Percentiles rank a stretch among this genome's conserved stretches.
Conservation (phyloP, 2,329 filamentous ascomycete species). For the Sphaerostilbella broomeana region DNA sequence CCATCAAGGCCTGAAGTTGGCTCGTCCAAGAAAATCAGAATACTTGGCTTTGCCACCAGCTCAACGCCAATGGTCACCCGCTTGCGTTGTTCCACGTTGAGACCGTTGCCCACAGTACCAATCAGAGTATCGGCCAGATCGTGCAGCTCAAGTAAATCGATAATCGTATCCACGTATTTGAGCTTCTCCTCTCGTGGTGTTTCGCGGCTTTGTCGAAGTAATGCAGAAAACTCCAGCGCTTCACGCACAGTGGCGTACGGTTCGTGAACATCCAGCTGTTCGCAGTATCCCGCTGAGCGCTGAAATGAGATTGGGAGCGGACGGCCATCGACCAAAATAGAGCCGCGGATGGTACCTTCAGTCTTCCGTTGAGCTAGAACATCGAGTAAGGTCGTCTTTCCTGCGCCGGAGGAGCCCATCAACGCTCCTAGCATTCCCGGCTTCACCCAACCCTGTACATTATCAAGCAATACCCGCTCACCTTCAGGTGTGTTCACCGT, state of each 20-base stretch:
- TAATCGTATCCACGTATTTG: conserved; percentile 70
- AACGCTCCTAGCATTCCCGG: conserved; percentile 70
- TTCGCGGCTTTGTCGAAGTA: conserved; percentile 61
- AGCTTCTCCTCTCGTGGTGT: conserved; percentile 62
- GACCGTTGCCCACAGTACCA: conserved; percentile 41
- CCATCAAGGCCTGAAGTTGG: conserved; percentile 62
- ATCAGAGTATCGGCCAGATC: conserved; percentile 42
- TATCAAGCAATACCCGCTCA: conserved; percentile 64
- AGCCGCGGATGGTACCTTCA: conserved; percentile 66
- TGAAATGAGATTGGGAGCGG: conserved; percentile 68
- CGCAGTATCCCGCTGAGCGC: conserved; percentile 70
- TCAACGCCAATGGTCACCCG: conserved; percentile 55
- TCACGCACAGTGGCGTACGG: conserved; percentile 61
- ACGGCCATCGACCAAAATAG: conserved; percentile 69
- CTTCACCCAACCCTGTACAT: conserved; percentile 79
- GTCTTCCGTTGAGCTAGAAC: conserved; percentile 74
- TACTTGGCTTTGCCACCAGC: conserved; percentile 52
- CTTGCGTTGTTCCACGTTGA: conserved; percentile 48
- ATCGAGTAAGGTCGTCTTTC: conserved; percentile 79
- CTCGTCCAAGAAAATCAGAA: conserved; percentile 55
- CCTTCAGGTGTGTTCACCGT: conserved; percentile 55
- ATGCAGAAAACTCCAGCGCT: conserved; percentile 57
- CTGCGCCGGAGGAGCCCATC: conserved; percentile 74
- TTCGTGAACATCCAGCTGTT: conserved; percentile 75
- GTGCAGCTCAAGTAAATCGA: conserved; percentile 51